Evolutionary conservation across 495 filamentous ascomycete genomes (phyloP).

Genomic region (Choiromyces venosus): DNA sequence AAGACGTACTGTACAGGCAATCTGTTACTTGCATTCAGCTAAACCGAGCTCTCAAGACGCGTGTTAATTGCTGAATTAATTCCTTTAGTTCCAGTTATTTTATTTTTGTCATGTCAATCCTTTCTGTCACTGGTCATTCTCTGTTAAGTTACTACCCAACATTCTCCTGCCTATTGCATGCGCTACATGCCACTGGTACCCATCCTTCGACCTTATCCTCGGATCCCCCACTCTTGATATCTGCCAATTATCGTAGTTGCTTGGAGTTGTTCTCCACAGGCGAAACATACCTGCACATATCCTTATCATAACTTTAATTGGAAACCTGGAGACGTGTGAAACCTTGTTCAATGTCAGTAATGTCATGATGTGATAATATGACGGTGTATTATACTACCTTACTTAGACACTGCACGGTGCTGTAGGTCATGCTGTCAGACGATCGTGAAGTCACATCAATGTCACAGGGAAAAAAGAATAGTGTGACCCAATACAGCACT

Average conservation of each 20-base stretch:
- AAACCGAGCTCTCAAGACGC: background rate
- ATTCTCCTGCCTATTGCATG: background rate
- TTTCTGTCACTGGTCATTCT: background rate
- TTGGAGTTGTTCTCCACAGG: background rate
- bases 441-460: background rate
- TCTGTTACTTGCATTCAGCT: background rate
- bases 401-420: background rate
- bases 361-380: background rate
- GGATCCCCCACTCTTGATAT: background rate
- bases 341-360: background rate
- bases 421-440: background rate
- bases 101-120: background rate
- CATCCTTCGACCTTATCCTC: background rate
- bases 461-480: background rate
- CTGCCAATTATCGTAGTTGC: background rate
- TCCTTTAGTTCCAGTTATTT: background rate
- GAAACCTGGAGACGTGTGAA: background rate
- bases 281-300: background rate
- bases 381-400: background rate
- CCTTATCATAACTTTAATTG: background rate
- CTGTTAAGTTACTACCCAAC: background rate
- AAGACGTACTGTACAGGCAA: background rate
- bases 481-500: background rate
- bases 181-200: background rate
- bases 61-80: background rate